Conservation (phyloP, 129 eudicot genomes). For the Gnaphalium uliginosum region DNA sequence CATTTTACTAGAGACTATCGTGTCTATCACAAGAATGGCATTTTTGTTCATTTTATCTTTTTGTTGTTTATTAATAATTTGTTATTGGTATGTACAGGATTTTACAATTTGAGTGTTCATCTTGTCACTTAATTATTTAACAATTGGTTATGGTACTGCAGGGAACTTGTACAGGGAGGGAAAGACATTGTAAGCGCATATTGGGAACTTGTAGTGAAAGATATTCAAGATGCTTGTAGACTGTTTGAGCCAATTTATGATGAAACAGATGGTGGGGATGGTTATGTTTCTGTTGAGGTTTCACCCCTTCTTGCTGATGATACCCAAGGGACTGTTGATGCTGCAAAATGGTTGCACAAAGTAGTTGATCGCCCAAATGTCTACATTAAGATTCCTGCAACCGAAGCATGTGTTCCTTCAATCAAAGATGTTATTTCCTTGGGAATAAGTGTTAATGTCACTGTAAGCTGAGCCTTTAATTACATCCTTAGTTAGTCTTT, state of each 20-base stretch:
- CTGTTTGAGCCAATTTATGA: conserved; percentile 91
- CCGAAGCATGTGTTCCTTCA: conserved; percentile 90
- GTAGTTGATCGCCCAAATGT: conserved; percentile 86
- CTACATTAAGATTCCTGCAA: conserved; percentile 95
- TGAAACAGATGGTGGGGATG: conserved; percentile 85
- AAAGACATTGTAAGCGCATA: conserved; percentile 94
- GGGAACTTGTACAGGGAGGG: conserved; percentile 94
- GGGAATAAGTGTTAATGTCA: conserved; percentile 95
- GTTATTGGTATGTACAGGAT: no score
- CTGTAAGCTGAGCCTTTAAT: conserved; percentile 67
- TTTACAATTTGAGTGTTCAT: neutral
- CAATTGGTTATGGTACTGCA: conserved; percentile 27
- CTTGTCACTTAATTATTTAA: neutral
- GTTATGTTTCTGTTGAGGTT: conserved; percentile 98
- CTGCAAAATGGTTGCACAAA: conserved; percentile 91
- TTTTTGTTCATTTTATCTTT: neutral
- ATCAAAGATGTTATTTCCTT: conserved; percentile 78
- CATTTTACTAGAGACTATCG: neutral
- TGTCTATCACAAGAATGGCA: neutral
- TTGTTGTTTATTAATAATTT: neutral
- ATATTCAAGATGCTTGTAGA: conserved; percentile 96
- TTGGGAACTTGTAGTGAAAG: conserved; percentile 98
- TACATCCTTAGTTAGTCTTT: conserved; percentile 17
- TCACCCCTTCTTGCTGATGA: conserved; percentile 96
- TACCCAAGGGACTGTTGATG: conserved; percentile 82